A percentile compares a stretch with the other conserved stretches of the same genome.
These are phyloP conservation scores for Crithidia expoeki DNA, from an alignment of 208 protist species.

Conservation along the genomic window DNA sequence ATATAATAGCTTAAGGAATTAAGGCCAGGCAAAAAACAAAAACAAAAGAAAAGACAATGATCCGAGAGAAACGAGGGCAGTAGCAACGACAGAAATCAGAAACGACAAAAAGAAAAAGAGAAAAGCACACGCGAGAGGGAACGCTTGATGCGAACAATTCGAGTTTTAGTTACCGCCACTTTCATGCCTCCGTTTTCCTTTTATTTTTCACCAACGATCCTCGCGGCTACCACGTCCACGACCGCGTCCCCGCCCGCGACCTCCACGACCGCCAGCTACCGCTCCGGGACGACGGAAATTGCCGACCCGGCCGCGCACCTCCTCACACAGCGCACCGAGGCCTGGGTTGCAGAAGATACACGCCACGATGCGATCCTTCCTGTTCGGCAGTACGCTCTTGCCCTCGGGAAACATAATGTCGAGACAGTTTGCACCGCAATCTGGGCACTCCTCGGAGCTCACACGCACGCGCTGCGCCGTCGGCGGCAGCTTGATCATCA, in stretches of 20 bases:
- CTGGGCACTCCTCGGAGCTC: slow-evolving; percentile 72
- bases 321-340: slow-evolving; percentile 63
- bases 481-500: slow-evolving; percentile 90
- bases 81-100: not conserved
- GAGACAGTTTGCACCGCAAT: slow-evolving; percentile 78
- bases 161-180: no score
- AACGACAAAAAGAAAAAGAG: not conserved
- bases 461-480: slow-evolving; percentile 82
- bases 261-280: slow-evolving; percentile 21
- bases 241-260: slow-evolving; percentile 30
- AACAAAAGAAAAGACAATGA: slow-evolving; percentile 4
- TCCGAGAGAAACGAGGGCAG: not conserved
- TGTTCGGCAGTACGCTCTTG: slow-evolving; percentile 75
- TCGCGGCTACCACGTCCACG: slow-evolving; percentile 28
- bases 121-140: no score
- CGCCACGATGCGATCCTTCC: slow-evolving; percentile 73
- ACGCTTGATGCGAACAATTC: no score
- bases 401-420: slow-evolving; percentile 84
- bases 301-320: slow-evolving; percentile 71
- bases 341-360: slow-evolving; percentile 82
- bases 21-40: not conserved
- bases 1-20: not conserved
- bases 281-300: slow-evolving; percentile 60
- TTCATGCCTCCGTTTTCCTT: not conserved
- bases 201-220: slow-evolving; percentile 30